Evolutionary conservation across 768 basidiomycete genomes (phyloP), one percentile per base, ranked within the genome.

Genomic region (Hortiboletus flavorubellus): DNA sequence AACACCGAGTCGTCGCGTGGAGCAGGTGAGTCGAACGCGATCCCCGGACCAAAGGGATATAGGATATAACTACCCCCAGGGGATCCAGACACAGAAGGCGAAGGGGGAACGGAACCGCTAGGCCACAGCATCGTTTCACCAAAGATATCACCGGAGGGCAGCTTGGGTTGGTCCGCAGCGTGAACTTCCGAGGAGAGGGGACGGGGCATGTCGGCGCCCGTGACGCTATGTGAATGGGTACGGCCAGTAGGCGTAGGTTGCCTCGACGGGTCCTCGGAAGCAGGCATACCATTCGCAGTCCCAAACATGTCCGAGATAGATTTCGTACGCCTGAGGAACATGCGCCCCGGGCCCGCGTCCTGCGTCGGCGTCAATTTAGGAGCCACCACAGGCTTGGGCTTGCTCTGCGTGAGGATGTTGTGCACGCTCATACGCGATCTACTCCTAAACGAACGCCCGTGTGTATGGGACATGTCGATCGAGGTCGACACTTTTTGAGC

Each of bases 171-270:
- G n/a, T 67, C 67, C 10, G 42, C 53, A 26, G 70, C 59, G 33
- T 69, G 62, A 8, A 57, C 4, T n/a, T 58, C 57, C 4, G 67
- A 53, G 12, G 68, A 40, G 1, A 71, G 62, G 3, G 68, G 71
- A 11, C 80, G 80, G 21, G 81, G 79, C 43, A 82, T 73, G 54
- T 91, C 87, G 12, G 80, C 83, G 2, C 82, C 82, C 1, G 88
- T 91, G 16, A 91, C 88, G 68, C 87, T 90, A 59, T 89, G 85
- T 4, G 89, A 89, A 62, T 91, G 89, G 3, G 78, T 81, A 26
- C 88, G 82, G 39, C 84, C 86, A 1, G 73, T 68, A 5, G 70
- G 60, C 0, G 68, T 61, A 21, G 70, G 71, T 56, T 63, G 68
- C 49, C 59, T 66, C 46, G 52, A 72, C 37, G 59, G 59, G 23